A percentile compares a stretch with the other conserved stretches of the same genome.
Conservation (phyloP, 805 yeast species). For the Candida namnaoensis region DNA sequence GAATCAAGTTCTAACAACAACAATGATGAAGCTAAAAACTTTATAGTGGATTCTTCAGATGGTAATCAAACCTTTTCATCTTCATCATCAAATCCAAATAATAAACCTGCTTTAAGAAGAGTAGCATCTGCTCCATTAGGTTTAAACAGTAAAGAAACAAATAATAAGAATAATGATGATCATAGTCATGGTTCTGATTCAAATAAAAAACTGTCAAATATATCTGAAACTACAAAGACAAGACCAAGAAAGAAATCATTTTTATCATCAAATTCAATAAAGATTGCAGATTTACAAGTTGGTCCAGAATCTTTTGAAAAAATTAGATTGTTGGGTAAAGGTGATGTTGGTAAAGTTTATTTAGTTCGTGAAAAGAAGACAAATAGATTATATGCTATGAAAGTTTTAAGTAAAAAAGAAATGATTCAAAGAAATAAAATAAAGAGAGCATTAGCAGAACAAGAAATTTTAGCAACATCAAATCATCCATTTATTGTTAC, state of each 20-base stretch:
- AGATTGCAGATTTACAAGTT: slow-evolving; percentile 74
- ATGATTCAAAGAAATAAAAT: slow-evolving; percentile 94
- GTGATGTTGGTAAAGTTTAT: slow-evolving; percentile 96
- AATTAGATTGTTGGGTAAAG: slow-evolving; percentile 85
- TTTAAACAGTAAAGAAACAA: slow-evolving; percentile 25
- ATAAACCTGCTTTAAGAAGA: slow-evolving; percentile 41
- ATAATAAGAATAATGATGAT: slow-evolving; percentile 21
- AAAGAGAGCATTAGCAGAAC: slow-evolving; percentile 92
- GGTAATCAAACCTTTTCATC: no score
- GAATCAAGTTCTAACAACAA: not conserved
- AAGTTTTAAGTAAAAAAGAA: slow-evolving; percentile 80
- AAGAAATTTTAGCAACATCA: slow-evolving; percentile 89
- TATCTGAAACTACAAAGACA: not conserved
- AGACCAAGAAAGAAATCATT: slow-evolving; percentile 39
- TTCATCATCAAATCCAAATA: not conserved
- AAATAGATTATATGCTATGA: slow-evolving; percentile 82
- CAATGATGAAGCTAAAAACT: no score
- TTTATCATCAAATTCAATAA: slow-evolving; percentile 57
- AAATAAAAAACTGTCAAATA: slow-evolving; percentile 2
- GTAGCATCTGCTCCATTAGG: slow-evolving; percentile 84
- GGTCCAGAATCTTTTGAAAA: slow-evolving; percentile 84
- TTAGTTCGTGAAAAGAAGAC: slow-evolving; percentile 77
- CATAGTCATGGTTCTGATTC: not conserved
- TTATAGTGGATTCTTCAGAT: no score
- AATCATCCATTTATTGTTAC: slow-evolving; percentile 98